Evolutionary conservation across 495 filamentous ascomycete genomes (phyloP), one percentile per base, ranked within the genome.

Genomic region (Neurospora sp.): DNA sequence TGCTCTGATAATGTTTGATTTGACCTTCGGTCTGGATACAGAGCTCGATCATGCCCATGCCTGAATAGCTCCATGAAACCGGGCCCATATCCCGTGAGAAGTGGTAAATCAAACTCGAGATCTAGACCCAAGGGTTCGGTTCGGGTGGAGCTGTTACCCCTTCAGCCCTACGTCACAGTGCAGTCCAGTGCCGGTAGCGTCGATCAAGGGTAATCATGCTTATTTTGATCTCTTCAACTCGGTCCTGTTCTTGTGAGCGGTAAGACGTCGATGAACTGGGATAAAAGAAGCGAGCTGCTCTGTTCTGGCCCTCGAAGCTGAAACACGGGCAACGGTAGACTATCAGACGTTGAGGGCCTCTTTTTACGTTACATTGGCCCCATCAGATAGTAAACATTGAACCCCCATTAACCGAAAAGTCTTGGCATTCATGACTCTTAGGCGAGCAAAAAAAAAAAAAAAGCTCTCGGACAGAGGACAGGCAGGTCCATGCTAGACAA

Each of bases 81-180:
- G 54, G 27, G 54, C 54, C 3, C 27, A 35, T 66, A 66, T 35
- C 14, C 54, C 23, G 27, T 66, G 54, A 35, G 23, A 66, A 66
- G 14, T 62, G 23, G 54, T 35, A 35, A 35, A 16, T 62, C 23
- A 31, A 5, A 62, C 54, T 62, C 14, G 54, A 66, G 14, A 66
- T 66, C 12, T 35, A 14, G 27, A 66, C 54, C 54, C 27, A 66
- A 66, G 27, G 14, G 27, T 66, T 66, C 54, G 27, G 54, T 66
- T 66, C 31, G 23, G 54, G 27, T 66, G 54, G 54, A 66, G 27
- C 54, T 66, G 54, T 35, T 66, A 35, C 54, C 23, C 54, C 27
- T 66, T 66, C 54, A 66, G 54, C 72, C 18, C 39, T 74, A 74
- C 72, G 72, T 74, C 72, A 74, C 72, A 18, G 39, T 74, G 72